These are phyloP conservation scores for Punica granatum DNA, from an alignment of 345 rosid genomes.

Conservation along the genomic window DNA sequence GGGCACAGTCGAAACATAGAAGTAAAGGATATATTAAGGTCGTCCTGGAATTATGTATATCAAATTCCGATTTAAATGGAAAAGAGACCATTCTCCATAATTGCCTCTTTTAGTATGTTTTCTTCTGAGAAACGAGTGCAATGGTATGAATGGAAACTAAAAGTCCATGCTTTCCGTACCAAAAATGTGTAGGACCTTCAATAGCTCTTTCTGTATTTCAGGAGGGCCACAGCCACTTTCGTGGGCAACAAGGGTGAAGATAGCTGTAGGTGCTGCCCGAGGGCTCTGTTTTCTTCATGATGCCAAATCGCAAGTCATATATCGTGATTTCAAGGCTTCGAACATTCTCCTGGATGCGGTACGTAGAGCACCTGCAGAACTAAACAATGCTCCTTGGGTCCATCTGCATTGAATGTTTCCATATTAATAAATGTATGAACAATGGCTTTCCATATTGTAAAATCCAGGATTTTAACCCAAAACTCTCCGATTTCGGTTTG, in stretches of 20 bases:
- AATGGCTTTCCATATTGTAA: not conserved
- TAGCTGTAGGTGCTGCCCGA: constrained; percentile 76
- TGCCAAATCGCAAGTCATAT: constrained; percentile 80
- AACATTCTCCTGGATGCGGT: constrained; percentile 81
- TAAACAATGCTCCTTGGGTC: not conserved
- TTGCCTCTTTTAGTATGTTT: not conserved
- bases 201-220: constrained; percentile 11
- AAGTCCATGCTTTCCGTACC: not conserved
- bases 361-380: constrained; percentile 13
- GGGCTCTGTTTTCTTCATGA: constrained; percentile 92
- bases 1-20: too few relatives aligned
- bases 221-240: constrained; percentile 80
- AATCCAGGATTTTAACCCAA: constrained; percentile 78
- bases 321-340: constrained; percentile 84
- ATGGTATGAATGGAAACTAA: not conserved
- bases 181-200: not conserved
- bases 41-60: not conserved
- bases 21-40: not conserved
- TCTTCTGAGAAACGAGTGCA: not conserved
- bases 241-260: constrained; percentile 75
- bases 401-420: not conserved
- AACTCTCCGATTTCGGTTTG: constrained; percentile 92
- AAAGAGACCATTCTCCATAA: not conserved
- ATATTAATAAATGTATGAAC: constrained; percentile 4
- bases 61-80: not conserved